phyloP scores from a whole-genome alignment of 768 basidiomycete genomes.

The Russula virescens region DNA sequence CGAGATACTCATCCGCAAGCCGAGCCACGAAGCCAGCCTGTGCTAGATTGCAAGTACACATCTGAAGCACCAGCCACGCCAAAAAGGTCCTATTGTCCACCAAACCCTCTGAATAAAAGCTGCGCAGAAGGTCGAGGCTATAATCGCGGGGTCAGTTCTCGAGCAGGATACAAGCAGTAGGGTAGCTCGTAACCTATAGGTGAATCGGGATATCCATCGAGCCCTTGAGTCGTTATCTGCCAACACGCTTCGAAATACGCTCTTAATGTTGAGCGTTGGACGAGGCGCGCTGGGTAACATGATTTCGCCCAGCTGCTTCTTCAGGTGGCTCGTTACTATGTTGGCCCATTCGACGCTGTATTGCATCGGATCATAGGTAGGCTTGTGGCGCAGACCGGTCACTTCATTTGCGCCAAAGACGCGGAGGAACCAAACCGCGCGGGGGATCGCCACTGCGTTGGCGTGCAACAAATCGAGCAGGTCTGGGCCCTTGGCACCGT shows the following conservation, averaged over 20 bases:
- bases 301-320: slow-evolving; percentile 77
- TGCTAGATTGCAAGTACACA: slow-evolving; percentile 71
- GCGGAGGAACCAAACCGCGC: slow-evolving; percentile 84
- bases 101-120: slow-evolving; percentile 75
- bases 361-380: slow-evolving; percentile 73
- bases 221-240: slow-evolving; percentile 65
- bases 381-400: slow-evolving; percentile 69
- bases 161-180: not conserved
- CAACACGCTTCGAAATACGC: slow-evolving; percentile 76
- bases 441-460: slow-evolving; percentile 69
- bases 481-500: slow-evolving; percentile 81
- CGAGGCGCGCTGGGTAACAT: slow-evolving; percentile 74
- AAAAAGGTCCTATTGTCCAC: slow-evolving; percentile 76
- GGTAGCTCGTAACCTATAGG: slow-evolving; percentile 57
- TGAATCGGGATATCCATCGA: slow-evolving; percentile 73
- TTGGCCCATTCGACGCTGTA: slow-evolving; percentile 86
- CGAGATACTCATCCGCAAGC: slow-evolving; percentile 75
- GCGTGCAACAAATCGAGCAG: slow-evolving; percentile 72
- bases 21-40: slow-evolving; percentile 72
- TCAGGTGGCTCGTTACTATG: slow-evolving; percentile 72
- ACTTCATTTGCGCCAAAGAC: slow-evolving; percentile 87
- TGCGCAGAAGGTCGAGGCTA: slow-evolving; percentile 65
- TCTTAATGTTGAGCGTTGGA: slow-evolving; percentile 72
- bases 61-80: slow-evolving; percentile 73
- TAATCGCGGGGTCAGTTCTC: not conserved